These are phyloP conservation scores for Adiantum capillusveneris DNA, from an alignment of 75 land plant species.

Conservation along the genomic window DNA sequence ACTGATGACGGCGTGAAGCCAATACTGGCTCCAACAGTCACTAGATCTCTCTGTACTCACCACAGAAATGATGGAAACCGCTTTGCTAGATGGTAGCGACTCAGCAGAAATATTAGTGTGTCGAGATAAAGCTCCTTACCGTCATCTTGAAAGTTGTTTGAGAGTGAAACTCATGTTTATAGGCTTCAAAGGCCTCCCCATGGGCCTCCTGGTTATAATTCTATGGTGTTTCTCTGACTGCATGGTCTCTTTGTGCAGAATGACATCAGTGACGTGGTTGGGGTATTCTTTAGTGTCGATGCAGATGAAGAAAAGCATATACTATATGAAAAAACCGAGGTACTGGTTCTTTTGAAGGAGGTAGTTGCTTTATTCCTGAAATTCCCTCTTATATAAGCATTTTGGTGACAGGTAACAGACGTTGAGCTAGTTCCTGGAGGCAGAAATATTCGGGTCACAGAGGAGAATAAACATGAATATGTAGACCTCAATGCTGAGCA, in stretches of 20 bases:
- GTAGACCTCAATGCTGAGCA: slow-evolving; percentile 22
- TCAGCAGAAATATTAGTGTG: too few relatives aligned
- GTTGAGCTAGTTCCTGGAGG: slow-evolving; percentile 35
- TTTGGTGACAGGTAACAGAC: slow-evolving; percentile 31
- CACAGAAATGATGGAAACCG: too few relatives aligned
- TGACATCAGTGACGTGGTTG: slow-evolving; percentile 33
- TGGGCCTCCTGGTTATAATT: too few relatives aligned
- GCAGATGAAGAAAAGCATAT: slow-evolving; percentile 49
- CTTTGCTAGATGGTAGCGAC: too few relatives aligned
- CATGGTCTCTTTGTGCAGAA: slow-evolving; percentile 24
- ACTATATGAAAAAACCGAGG: slow-evolving; percentile 41
- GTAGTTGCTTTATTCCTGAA: not conserved
- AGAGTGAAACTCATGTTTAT: too few relatives aligned
- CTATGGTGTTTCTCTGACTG: too few relatives aligned
- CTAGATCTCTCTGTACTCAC: too few relatives aligned
- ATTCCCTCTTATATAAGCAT: not conserved
- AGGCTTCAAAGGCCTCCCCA: too few relatives aligned
- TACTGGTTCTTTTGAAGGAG: slow-evolving; percentile 3
- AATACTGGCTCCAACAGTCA: too few relatives aligned
- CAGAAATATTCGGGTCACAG: slow-evolving; percentile 35
- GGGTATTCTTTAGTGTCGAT: slow-evolving; percentile 37
- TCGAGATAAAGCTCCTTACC: too few relatives aligned
- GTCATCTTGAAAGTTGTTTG: too few relatives aligned
- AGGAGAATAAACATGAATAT: slow-evolving; percentile 36
- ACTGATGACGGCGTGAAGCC: too few relatives aligned